phyloP scores from a whole-genome alignment of 202 grass and related monocot species.

The Bolboschoenoplectus hybrid region DNA sequence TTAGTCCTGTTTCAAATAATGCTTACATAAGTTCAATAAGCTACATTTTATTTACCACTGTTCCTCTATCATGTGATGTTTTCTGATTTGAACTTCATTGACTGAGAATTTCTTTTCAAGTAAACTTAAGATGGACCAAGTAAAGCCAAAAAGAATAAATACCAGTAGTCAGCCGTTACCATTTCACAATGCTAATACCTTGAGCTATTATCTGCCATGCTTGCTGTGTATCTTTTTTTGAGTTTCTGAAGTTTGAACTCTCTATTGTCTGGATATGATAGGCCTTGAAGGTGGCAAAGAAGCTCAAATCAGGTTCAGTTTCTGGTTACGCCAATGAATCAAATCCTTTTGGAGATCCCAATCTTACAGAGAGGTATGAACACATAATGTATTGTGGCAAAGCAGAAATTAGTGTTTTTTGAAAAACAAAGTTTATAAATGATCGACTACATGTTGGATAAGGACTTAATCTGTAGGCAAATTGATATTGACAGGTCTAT shows the following conservation, averaged over 20 bases:
- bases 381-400: background rate
- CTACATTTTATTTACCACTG: background rate
- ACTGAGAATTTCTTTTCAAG: background rate
- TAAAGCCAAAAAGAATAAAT: background rate
- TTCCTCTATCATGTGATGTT: background rate
- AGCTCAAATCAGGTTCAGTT: slow-evolving; percentile 79
- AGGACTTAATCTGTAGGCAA: background rate
- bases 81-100: background rate
- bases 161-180: background rate
- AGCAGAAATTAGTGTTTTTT: background rate
- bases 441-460: background rate
- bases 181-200: background rate
- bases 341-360: slow-evolving; percentile 88
- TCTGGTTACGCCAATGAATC: slow-evolving; percentile 90
- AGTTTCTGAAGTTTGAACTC: background rate
- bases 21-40: background rate
- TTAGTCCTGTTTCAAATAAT: background rate
- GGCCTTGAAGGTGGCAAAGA: slow-evolving; percentile 96
- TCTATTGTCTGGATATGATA: slow-evolving; percentile 36
- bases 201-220: background rate
- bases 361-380: slow-evolving; percentile 86
- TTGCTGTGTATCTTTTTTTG: background rate
- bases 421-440: background rate
- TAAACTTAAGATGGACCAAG: background rate
- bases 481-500: background rate